Base-by-base conservation (phyloP, 805 yeast genomes). In the Metschnikowia vanudenii region DNA sequence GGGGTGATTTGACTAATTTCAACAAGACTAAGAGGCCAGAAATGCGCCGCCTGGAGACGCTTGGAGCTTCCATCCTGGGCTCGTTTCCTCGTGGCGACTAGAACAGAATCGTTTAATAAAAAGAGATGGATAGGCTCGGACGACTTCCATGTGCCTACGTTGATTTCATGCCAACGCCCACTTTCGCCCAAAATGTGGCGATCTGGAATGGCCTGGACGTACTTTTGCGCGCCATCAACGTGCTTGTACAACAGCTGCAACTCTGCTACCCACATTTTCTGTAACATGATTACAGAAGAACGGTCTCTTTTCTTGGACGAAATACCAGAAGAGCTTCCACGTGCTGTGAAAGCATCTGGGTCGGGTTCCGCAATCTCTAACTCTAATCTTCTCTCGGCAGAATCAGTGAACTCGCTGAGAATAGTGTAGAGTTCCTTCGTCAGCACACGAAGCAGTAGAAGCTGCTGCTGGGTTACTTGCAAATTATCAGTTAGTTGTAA, bases 181-280 rank as follows among this genome's bases (percentile, higher is more conserved):
- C 89, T 81, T 56, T 90, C 94, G 9, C 82, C 78, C 16, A 88
- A 67, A 2, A 90, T 79, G 63, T 89, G 96, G 41, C 96, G 76
- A 3, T 91, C 94, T 0, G 91, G 88, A 7, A 79, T 63, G 1
- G 87, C 80, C 17, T 89, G 85, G 32, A 90, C 73, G 49, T 77
- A 80, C 58, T 86, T 86, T 56, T 87, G 91, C 1, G 96, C 90
- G n/a, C 96, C 95, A 53, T 91, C 96, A 13, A 91, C 96, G 52
- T 85, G 88, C 55, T 81, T 81, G 63, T 84, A 89, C 42, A 90
- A 67, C 8, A 80, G 75, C 45, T 78, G 79, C 59, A 90, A 69
- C 58, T 86, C 89, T 36, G 74, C 73, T 13, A 82, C 85, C 96
- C 97, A 89, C 72, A 86, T 79, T 56, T 82, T 82, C 61, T 88